These are phyloP conservation scores for Fusarium cyanostomum DNA, from an alignment of 2,329 filamentous ascomycete genomes.

Conservation along the genomic window DNA sequence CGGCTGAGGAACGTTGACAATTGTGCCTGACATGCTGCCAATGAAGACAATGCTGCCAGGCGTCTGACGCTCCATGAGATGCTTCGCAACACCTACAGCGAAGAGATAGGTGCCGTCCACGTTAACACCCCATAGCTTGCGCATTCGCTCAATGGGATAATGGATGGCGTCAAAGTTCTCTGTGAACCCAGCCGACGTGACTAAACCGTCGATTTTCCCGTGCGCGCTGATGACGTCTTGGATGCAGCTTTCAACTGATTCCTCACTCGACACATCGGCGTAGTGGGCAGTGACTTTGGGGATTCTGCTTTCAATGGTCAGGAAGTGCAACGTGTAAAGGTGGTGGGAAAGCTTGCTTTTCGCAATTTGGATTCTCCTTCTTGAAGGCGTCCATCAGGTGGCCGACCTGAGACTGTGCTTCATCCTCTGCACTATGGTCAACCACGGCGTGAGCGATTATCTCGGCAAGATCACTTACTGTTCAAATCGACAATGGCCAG, in stretches of 20 bases:
- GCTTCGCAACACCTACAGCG: constrained; percentile 82
- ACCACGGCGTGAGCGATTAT: not conserved
- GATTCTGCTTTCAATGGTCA: constrained; percentile 54
- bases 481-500: constrained; percentile 94
- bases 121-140: constrained; percentile 93
- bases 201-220: constrained; percentile 87
- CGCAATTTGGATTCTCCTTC: constrained; percentile 78
- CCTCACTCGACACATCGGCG: constrained; percentile 84
- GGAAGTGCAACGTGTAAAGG: fast-evolving
- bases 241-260: constrained; percentile 79
- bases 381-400: constrained; percentile 78
- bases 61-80: constrained; percentile 82
- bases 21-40: constrained; percentile 90
- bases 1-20: constrained; percentile 95
- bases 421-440: constrained; percentile 68
- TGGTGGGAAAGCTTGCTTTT: constrained; percentile 58
- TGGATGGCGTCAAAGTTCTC: constrained; percentile 92
- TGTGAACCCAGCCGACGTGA: constrained; percentile 93
- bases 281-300: constrained; percentile 91
- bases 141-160: constrained; percentile 89
- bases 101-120: constrained; percentile 93
- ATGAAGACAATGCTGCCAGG: constrained; percentile 91
- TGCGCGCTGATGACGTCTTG: constrained; percentile 66
- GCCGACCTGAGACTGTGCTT: constrained; percentile 79
- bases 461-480: constrained; percentile 62